These are phyloP conservation scores for Oxyria digyna DNA, from an alignment of 148 eudicot genomes.

Conservation along the genomic window DNA sequence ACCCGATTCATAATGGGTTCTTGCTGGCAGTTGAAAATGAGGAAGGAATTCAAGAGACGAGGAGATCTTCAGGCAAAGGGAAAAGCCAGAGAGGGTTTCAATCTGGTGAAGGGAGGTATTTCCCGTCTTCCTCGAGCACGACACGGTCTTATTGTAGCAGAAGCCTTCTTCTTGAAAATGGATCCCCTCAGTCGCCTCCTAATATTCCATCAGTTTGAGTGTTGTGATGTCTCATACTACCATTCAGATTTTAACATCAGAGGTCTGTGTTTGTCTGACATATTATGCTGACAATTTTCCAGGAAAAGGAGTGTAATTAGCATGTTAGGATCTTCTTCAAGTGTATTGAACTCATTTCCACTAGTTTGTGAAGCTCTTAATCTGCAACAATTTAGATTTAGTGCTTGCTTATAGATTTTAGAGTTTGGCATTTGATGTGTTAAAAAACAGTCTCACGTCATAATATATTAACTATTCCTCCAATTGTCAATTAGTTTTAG, in stretches of 20 bases:
- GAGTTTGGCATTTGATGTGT: no score
- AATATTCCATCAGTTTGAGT: conserved; percentile 49
- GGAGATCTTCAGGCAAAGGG: conserved; percentile 36
- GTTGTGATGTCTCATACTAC: no score
- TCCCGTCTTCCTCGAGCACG: conserved; percentile 95
- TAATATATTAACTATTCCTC: no score
- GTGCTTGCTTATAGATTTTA: no score
- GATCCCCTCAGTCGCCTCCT: conserved; percentile 81
- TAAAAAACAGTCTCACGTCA: no score
- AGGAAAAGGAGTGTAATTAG: neutral
- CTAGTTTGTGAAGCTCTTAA: neutral
- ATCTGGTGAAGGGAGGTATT: conserved; percentile 68
- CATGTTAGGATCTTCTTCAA: neutral
- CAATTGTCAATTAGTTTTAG: no score
- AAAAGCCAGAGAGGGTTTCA: conserved; percentile 37
- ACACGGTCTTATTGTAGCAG: conserved; percentile 75
- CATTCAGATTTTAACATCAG: no score
- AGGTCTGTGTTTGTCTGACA: no score
- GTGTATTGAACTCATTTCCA: neutral
- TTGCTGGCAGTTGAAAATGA: conserved; percentile 60
- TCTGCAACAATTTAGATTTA: neutral
- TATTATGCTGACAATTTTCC: neutral
- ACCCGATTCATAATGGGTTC: conserved; percentile 73
- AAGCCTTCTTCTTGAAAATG: conserved; percentile 68
- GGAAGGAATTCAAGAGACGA: conserved; percentile 36